Conservation (phyloP, 306 rosid species). For the Quercus alba region DNA sequence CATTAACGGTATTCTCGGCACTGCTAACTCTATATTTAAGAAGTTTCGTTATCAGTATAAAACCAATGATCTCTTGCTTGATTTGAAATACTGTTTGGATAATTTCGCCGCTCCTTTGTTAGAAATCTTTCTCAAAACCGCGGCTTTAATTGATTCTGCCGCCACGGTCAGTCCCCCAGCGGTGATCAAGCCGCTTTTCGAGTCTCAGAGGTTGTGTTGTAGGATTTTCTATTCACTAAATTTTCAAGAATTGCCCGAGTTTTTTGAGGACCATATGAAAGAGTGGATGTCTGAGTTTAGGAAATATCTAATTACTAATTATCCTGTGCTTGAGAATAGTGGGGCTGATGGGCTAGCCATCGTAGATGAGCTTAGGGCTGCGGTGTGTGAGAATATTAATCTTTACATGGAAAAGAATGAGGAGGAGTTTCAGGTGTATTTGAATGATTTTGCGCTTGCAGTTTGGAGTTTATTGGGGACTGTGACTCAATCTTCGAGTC, state of each 20-base stretch:
- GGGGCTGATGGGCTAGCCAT: slow-evolving; percentile 63
- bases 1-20: slow-evolving; percentile 83
- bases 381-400: slow-evolving; percentile 91
- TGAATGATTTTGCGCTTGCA: slow-evolving; percentile 76
- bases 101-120: slow-evolving; percentile 69
- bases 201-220: slow-evolving; percentile 87
- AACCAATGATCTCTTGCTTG: slow-evolving; percentile 74
- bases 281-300: slow-evolving; percentile 90
- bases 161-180: slow-evolving; percentile 30
- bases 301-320: slow-evolving; percentile 60
- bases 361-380: slow-evolving; percentile 79
- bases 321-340: slow-evolving; percentile 71
- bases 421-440: slow-evolving; percentile 80
- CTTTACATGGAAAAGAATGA: slow-evolving; percentile 94
- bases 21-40: slow-evolving; percentile 80
- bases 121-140: slow-evolving; percentile 69
- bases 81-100: slow-evolving; percentile 86
- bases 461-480: slow-evolving; percentile 78
- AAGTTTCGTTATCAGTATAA: slow-evolving; percentile 73
- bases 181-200: slow-evolving; percentile 50
- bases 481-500: slow-evolving; percentile 71
- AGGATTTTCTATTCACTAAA: slow-evolving; percentile 73
- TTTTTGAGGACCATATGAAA: slow-evolving; percentile 95
- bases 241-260: slow-evolving; percentile 94
- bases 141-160: slow-evolving; percentile 54